phyloP scores from a whole-genome alignment of 2,329 filamentous ascomycete species.

The Botrytis deweyae region DNA sequence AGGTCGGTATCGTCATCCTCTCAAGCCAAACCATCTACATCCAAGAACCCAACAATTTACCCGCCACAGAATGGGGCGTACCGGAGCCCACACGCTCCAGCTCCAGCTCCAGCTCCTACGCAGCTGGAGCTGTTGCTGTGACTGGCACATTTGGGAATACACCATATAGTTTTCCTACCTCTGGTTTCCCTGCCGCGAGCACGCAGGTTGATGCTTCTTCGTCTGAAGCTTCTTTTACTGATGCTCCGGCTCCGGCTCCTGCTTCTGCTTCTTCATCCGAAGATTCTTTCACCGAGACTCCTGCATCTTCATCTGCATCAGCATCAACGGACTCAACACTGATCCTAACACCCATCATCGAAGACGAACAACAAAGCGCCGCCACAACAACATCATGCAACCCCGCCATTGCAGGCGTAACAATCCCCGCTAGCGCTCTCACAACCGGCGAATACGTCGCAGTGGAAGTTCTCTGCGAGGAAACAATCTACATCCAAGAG shows the following conservation, averaged over 20 bases:
- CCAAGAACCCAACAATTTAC: slow-evolving; percentile 9
- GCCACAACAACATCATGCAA: not conserved
- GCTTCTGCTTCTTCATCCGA: not conserved
- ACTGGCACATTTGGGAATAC: not conserved
- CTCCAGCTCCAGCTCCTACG: not conserved
- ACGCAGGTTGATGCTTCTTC: not conserved
- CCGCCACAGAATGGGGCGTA: not conserved
- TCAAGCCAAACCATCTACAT: slow-evolving; percentile 9
- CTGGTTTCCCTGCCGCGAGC: not conserved
- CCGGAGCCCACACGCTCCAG: not conserved
- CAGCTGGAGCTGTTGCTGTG: not conserved
- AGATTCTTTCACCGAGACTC: not conserved
- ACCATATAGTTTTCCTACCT: not conserved
- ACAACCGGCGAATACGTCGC: not conserved
- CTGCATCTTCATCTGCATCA: not conserved
- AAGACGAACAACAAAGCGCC: not conserved
- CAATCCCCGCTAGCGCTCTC: not conserved
- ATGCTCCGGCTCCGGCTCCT: not conserved
- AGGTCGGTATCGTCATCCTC: not conserved
- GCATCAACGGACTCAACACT: not conserved
- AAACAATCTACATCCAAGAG: not conserved
- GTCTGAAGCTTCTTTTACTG: not conserved
- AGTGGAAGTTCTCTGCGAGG: not conserved
- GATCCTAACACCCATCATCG: not conserved
- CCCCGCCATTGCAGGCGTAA: not conserved